Conservation (phyloP, 768 basidiomycete species). For the Suillus luteus region DNA sequence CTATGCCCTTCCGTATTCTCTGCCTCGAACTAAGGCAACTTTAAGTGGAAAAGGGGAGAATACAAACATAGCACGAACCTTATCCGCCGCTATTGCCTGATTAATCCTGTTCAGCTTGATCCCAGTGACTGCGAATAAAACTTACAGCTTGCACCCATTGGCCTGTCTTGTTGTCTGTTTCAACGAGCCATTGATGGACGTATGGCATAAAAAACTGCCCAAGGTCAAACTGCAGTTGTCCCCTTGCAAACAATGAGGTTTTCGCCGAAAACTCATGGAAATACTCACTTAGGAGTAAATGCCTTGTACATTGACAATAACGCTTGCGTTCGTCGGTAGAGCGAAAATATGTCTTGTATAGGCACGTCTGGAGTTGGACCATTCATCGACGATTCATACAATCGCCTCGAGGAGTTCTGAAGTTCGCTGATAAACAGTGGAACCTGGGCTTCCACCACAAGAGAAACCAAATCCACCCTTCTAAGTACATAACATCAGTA, state of each 20-base stretch:
- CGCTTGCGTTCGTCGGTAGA: slow-evolving; percentile 79
- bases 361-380: slow-evolving; percentile 86
- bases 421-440: slow-evolving; percentile 70
- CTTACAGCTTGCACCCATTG: slow-evolving; percentile 93
- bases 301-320: slow-evolving; percentile 79
- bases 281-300: slow-evolving; percentile 74
- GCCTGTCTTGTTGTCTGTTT: slow-evolving; percentile 85
- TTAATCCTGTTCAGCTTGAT: slow-evolving; percentile 15
- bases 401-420: slow-evolving; percentile 65
- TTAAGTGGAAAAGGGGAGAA: slow-evolving; percentile 11
- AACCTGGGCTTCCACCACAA: slow-evolving; percentile 67
- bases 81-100: slow-evolving; percentile 81
- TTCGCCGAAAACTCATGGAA: background rate
- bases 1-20: slow-evolving; percentile 83
- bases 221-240: slow-evolving; percentile 64
- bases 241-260: slow-evolving; percentile 38
- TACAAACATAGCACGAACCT: slow-evolving; percentile 45
- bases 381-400: slow-evolving; percentile 84
- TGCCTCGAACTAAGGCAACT: slow-evolving; percentile 64
- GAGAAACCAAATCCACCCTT: slow-evolving; percentile 72
- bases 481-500: slow-evolving; percentile 37
- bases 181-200: slow-evolving; percentile 85
- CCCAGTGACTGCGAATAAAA: slow-evolving; percentile 18
- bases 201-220: slow-evolving; percentile 84
- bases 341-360: slow-evolving; percentile 85